Evolutionary conservation across 1,139 yeast species (phyloP), one percentile per base, ranked within the genome.

Genomic region (Yamadazyma atmosphaerica): DNA sequence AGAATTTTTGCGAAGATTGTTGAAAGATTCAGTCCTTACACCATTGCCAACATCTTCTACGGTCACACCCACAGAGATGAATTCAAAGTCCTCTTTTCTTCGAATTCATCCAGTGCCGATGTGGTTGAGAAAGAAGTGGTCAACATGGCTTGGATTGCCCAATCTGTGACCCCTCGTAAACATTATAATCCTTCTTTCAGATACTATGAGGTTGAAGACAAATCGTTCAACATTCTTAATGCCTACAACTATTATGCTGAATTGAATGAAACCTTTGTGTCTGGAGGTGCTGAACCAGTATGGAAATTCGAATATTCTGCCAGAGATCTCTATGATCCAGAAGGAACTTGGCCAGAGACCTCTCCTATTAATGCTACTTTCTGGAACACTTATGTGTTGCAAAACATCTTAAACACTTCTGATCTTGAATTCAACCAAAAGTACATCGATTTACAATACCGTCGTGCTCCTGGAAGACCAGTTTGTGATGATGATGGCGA

Each of bases 51-150:
- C 37, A 65, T 81, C 13, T 83, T 83, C 63, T 81, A 74, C 54
- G 90, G 88, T 17, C 89, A 83, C 54, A 83, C 87, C 8, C 90
- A 83, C 52, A 65, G 68, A 49, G 90, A 83, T 58, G 84, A 82
- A 57, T 82, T 81, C 63, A 72, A 76, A 36, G 65, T 83, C 8
- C 58, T 79, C 37, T 81, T 81, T 51, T 67, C 72, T 4, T 58
- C 71, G 18, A 61, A 65, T 39, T 50, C 64, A 22, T 52, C 66
- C 19, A 7, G n/a, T 23, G 63, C 68, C 11, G 64, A 64, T 19
- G 69, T 63, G 3, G 46, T 44, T 19, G 44, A 44, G 36, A 39
- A 28, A 19, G 69, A 69, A 33, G 78, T 77, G 3, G 49, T 81
- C 22, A 72, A 74, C 51, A 66, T 77, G 63, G 82, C 86, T 0